These are phyloP conservation scores for Symmetrospora coprosmae DNA, from an alignment of 768 basidiomycete genomes.

Conservation along the genomic window DNA sequence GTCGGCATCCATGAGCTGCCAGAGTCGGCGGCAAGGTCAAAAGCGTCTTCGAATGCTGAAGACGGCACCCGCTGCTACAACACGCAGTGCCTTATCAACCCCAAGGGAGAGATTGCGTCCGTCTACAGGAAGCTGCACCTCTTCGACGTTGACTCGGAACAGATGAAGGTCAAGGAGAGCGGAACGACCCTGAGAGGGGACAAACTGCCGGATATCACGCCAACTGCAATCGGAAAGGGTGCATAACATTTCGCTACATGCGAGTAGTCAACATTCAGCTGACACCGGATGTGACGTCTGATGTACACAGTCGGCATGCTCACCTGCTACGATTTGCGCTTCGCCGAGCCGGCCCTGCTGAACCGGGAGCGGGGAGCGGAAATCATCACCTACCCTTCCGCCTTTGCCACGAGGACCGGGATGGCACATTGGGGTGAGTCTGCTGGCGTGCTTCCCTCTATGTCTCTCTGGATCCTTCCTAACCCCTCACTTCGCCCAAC, in stretches of 20 bases:
- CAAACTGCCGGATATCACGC: not conserved
- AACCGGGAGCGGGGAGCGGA: conserved; percentile 26
- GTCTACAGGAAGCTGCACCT: conserved; percentile 28
- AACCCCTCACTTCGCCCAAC: not conserved
- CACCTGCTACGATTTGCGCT: conserved; percentile 33
- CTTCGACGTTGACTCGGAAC: conserved; percentile 28
- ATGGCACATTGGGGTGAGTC: conserved; percentile 31
- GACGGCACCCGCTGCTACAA: conserved; percentile 30
- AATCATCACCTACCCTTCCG: conserved; percentile 29
- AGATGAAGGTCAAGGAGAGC: conserved; percentile 1
- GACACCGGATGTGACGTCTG: conserved; percentile 19
- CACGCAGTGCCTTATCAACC: conserved; percentile 28
- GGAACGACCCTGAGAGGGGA: not conserved
- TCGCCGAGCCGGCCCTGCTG: conserved; percentile 27
- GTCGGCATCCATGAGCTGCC: conserved; percentile 31
- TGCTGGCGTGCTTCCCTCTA: not conserved
- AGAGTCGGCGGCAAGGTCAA: not conserved
- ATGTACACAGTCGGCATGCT: conserved; percentile 29
- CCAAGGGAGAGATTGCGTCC: conserved; percentile 20
- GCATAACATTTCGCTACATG: not conserved
- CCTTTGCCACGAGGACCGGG: conserved; percentile 29
- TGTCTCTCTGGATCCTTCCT: not conserved
- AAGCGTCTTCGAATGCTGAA: not conserved
- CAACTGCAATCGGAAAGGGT: not conserved
- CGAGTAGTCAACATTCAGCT: not conserved